Evolutionary conservation across 169 alveolate species (phyloP), one percentile per base, ranked within the genome.

Genomic region (Plasmodium blacklocki): DNA sequence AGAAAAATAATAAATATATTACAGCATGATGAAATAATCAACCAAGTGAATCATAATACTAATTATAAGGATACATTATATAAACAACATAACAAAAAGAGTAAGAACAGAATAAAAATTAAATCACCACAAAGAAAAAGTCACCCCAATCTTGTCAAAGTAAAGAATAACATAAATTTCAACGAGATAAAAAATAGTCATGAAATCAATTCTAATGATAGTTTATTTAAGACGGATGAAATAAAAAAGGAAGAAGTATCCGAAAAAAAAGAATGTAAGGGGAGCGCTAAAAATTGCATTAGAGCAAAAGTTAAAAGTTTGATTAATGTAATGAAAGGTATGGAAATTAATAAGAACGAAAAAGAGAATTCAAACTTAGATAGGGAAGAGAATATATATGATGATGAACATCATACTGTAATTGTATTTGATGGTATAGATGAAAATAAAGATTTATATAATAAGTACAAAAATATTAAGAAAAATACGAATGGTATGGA

Each of bases 351-450:
- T 15, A 39, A 58, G 18, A 73, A 58, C 6, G 72, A 29, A 58
- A 59, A 58, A 58, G 71, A 73, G 11, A 18, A 15, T 14, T 14
- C 32, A 14, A 32, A 12, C 1, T 59, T 3, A 11, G 21, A 3
- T 18, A 11, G 15, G 12, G 85, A 67, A 68, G 68, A 52, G 43
- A 83, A 70, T 70, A 9, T 83, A 23, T 83, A 83, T 73, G 56
- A 47, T 54, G 91, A 83, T 58, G 67, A 70, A 47, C 89, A 78
- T 19, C 78, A 78, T 50, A 78, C 89, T 15, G 89, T 78, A 23
- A 71, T 78, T 52, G 56, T 83, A 14, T 83, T 32, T 29, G 91
- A 83, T 14, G 91, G 85, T 21, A 5, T 64, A 63, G 74, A 83
- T 45, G 86, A 83, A 49, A 21, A 83, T 54, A 71, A 83, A 52